Conservation (phyloP, 192 early-diverging fungal genomes). For the Coemansia sp. region DNA sequence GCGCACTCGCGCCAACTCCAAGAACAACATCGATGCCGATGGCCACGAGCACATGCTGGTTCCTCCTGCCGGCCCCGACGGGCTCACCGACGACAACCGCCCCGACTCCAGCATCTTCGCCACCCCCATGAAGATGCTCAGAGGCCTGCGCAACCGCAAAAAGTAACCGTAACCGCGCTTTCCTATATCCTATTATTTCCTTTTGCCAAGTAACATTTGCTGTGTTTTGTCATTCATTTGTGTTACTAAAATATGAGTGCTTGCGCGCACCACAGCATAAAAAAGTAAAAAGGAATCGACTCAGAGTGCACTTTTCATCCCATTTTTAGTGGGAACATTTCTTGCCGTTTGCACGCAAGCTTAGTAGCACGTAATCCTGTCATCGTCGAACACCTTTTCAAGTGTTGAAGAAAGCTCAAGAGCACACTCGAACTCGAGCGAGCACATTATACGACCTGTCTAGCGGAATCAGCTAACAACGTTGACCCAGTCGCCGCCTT, state of each 20-base stretch:
- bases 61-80: not conserved
- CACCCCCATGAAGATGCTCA: constrained; percentile 54
- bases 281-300: constrained; percentile 6
- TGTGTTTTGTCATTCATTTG: not conserved
- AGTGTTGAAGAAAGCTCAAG: not conserved
- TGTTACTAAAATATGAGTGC: not conserved
- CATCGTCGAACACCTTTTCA: constrained; percentile 6
- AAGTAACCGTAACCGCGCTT: constrained; percentile 23
- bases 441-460: not conserved
- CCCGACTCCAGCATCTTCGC: constrained; percentile 34
- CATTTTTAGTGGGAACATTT: not conserved
- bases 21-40: constrained; percentile 1
- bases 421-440: not conserved
- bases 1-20: constrained; percentile 18
- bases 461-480: not conserved
- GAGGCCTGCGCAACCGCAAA: constrained; percentile 44
- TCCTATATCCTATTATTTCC: not conserved
- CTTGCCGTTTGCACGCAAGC: constrained; percentile 13
- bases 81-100: not conserved
- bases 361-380: constrained; percentile 9
- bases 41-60: not conserved
- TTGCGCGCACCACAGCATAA: not conserved
- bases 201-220: not conserved
- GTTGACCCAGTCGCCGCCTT: not conserved
- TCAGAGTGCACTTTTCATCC: constrained; percentile 13